A percentile compares a stretch with the other conserved stretches of the same genome.
These are phyloP conservation scores for Penicillium occitanis DNA, from an alignment of 2,329 filamentous ascomycete genomes.

Conservation along the genomic window DNA sequence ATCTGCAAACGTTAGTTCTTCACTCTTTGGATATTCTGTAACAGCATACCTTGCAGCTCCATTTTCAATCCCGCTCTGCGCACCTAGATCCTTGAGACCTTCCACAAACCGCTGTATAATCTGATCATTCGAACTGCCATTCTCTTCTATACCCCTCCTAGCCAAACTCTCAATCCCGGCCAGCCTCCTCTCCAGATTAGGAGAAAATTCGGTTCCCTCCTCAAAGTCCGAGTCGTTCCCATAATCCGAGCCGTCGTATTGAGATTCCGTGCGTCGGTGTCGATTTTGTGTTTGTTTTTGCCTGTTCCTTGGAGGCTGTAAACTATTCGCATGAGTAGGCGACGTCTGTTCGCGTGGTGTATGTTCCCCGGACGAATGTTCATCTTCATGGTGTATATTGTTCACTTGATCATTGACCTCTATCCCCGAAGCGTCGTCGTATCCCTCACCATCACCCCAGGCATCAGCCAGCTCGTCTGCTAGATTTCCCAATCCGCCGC, in stretches of 20 bases:
- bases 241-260: constrained; percentile 60
- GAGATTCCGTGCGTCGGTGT: constrained; percentile 43
- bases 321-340: constrained; percentile 9
- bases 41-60: constrained; percentile 54
- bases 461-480: constrained; percentile 64
- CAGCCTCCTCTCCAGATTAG: constrained; percentile 56
- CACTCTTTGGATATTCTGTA: not conserved
- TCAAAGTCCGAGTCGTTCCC: constrained; percentile 58
- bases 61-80: constrained; percentile 58
- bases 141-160: constrained; percentile 54
- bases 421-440: constrained; percentile 43
- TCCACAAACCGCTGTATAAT: constrained; percentile 55
- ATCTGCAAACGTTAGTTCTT: constrained; percentile 37
- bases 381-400: constrained; percentile 29
- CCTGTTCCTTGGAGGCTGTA: constrained; percentile 42
- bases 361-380: constrained; percentile 31
- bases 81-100: constrained; percentile 54
- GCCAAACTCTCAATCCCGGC: constrained; percentile 57
- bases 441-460: constrained; percentile 55
- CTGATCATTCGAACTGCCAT: constrained; percentile 52
- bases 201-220: constrained; percentile 52
- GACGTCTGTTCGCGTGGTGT: constrained; percentile 27
- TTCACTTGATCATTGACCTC: constrained; percentile 32
- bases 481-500: constrained; percentile 58
- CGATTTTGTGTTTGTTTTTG: constrained; percentile 36